Base-by-base conservation (phyloP, 2,329 filamentous ascomycete genomes). In the Claviceps paspali region DNA sequence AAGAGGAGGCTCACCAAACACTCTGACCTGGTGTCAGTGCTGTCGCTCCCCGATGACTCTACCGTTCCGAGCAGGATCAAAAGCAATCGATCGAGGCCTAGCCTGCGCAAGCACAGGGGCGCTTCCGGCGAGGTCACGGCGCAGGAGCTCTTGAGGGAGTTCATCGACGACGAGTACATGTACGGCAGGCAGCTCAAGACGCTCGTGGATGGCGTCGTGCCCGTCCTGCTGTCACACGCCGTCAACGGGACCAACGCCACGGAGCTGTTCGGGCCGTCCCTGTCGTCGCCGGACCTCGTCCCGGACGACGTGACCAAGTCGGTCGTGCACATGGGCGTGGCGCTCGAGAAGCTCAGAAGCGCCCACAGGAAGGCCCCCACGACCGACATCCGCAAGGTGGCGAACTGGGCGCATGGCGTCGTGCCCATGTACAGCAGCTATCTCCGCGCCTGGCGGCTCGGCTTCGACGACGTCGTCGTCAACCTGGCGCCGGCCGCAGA, bases 141-240 rank as follows among this genome's bases (percentile, higher is more conserved):
- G 9, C 67, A 73, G 17, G 85, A 88, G 44, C 63, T 96, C 15
- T 70, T 96, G 54, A 68, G 70, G 36, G 86, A 94, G 51, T 76
- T 98, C 44, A 67, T 73, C 9, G 73, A 80, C 5, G 91, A 96
- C 48, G 91, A 98, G 57, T 64, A 73, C 31, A 81, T 91, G 47
- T 98, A 96, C 52, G 79, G 81, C 59, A 74, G 87, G 38, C 91
- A 98, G 57, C 68, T 98, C 23, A 85, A 86, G 52, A 95, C 91
- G 1, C 62, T 98, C 23, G 87, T 96, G 6, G 87, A 94, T 49
- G 91, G 91, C 39, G 88, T 98, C 17, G 83, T 98, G 39, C 91
- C 91, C 0, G 88, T 96, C 2, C 69, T 98, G 2, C 63, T 98
- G 36, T 84, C 79, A 8, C 84, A 86, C 45, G 82, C 93, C 7